These are phyloP conservation scores for Gracilaria gracilis DNA, from an alignment of 23 red algal species.

Conservation along the genomic window DNA sequence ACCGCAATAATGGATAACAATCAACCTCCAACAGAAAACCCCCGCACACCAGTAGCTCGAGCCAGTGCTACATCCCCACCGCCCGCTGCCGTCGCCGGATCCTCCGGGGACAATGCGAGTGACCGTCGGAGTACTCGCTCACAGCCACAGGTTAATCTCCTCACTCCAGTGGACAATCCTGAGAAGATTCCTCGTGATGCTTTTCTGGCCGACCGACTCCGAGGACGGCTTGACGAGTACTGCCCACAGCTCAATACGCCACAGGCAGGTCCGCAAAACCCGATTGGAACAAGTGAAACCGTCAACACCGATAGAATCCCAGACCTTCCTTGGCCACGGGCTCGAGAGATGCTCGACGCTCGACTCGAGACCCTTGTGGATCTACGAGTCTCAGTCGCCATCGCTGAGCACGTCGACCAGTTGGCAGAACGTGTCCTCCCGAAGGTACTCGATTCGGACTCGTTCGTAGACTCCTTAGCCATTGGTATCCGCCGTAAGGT, in stretches of 20 bases:
- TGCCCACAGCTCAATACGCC: not conserved
- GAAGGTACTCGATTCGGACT: not conserved
- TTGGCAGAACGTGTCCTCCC: not conserved
- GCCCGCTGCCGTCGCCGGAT: too few species aligned
- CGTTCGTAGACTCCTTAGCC: not conserved
- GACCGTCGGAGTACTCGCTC: not conserved
- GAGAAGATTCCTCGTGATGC: not conserved
- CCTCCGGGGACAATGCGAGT: too few species aligned
- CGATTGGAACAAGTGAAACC: not conserved
- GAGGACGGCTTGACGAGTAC: not conserved
- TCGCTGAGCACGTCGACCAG: conserved; percentile 1
- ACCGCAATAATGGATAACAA: too few species aligned
- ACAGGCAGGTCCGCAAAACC: not conserved
- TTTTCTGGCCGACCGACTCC: not conserved
- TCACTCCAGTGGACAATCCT: conserved; percentile 9
- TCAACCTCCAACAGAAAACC: too few species aligned
- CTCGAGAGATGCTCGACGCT: conserved; percentile 10
- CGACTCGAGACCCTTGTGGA: conserved; percentile 6
- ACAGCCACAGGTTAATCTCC: conserved; percentile 13
- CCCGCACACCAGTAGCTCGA: too few species aligned
- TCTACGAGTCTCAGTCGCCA: not conserved
- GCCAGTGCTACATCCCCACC: too few species aligned
- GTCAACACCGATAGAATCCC: not conserved
- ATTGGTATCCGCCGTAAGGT: not conserved
- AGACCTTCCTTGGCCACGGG: not conserved